Conservation (phyloP, 495 filamentous ascomycete genomes). For the Saxophila tyrrhenica region DNA sequence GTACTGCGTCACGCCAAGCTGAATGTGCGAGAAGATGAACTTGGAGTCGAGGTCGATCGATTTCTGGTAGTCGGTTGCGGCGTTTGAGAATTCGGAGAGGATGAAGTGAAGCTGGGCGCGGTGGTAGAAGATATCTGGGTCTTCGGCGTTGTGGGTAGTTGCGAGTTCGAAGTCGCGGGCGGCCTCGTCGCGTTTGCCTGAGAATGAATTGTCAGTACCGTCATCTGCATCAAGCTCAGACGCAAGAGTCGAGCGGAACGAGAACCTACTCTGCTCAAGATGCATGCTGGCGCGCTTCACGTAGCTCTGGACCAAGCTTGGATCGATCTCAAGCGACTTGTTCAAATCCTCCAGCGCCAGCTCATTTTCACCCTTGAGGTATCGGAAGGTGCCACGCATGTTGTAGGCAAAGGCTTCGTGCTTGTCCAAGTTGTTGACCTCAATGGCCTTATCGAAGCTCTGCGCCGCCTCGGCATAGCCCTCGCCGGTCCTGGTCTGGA, state of each 20-base stretch:
- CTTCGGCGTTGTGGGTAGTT: slow-evolving; percentile 70
- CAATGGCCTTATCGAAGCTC: slow-evolving; percentile 79
- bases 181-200: slow-evolving; percentile 77
- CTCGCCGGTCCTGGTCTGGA: slow-evolving; percentile 75
- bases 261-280: slow-evolving; percentile 64
- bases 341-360: slow-evolving; percentile 73
- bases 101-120: slow-evolving; percentile 98
- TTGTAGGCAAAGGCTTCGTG: slow-evolving; percentile 88
- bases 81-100: slow-evolving; percentile 79
- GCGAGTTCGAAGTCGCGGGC: slow-evolving; percentile 80
- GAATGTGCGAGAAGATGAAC: slow-evolving; percentile 99
- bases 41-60: slow-evolving; percentile 90
- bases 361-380: slow-evolving; percentile 75
- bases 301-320: slow-evolving; percentile 83
- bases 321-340: slow-evolving; percentile 83
- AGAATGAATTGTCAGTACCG: slow-evolving; percentile 23
- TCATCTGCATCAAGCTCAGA: background rate
- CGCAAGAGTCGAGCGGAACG: background rate
- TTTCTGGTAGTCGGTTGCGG: slow-evolving; percentile 97
- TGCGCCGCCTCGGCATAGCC: slow-evolving; percentile 77
- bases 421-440: slow-evolving; percentile 62
- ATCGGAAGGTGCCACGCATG: slow-evolving; percentile 90
- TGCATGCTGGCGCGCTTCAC: slow-evolving; percentile 99
- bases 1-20: slow-evolving; percentile 98
- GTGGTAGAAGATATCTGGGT: slow-evolving; percentile 99